Conservation (phyloP, 192 early-diverging fungal genomes). For the Podila minutissima region DNA sequence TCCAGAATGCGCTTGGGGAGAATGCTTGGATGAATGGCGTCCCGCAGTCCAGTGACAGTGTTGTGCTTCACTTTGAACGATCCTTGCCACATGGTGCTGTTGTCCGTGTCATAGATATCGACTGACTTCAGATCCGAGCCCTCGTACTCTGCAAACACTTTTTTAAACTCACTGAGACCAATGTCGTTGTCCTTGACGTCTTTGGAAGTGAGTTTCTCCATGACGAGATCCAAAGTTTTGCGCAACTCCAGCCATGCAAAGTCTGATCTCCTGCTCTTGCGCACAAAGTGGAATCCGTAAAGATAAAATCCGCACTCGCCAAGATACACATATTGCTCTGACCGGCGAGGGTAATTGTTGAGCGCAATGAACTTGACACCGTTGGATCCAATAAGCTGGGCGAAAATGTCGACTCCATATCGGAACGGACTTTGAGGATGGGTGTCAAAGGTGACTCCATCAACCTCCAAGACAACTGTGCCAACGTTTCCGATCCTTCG, state of each 20-base stretch:
- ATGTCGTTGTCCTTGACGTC: neutral
- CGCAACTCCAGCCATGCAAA: neutral
- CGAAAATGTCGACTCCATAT: neutral
- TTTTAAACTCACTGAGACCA: no score
- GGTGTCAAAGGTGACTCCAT: neutral
- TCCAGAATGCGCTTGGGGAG: no score
- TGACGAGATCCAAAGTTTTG: neutral
- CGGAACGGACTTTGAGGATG: neutral
- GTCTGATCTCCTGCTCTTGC: neutral
- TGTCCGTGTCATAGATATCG: no score
- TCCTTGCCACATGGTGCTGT: no score
- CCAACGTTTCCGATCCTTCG: neutral
- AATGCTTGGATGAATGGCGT: no score
- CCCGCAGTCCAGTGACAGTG: no score
- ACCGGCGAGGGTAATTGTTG: neutral
- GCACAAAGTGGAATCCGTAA: neutral
- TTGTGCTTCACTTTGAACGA: no score
- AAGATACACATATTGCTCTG: neutral
- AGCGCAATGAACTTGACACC: neutral
- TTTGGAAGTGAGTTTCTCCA: neutral
- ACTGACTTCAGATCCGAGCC: no score
- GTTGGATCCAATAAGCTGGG: neutral
- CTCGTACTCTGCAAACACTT: no score
- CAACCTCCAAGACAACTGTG: neutral
- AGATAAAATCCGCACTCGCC: neutral